A percentile compares a stretch with the other conserved stretches of the same genome.
Conservation (phyloP, 805 yeast genomes). For the Yarrowia sp. region DNA sequence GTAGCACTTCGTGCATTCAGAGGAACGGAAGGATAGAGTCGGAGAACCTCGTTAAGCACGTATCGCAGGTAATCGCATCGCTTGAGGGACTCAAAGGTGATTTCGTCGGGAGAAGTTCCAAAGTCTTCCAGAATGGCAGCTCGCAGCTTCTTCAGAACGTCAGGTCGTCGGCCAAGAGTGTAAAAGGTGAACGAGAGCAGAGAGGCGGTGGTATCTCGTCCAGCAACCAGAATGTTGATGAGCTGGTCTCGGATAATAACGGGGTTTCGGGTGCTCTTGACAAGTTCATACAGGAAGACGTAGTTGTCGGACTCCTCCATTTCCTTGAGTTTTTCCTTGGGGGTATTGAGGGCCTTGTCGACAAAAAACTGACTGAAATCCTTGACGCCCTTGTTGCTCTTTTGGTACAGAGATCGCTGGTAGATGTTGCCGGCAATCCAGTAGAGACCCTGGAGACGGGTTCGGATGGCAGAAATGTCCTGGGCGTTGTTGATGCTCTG, state of each 20-base stretch:
- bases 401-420: slow-evolving; percentile 37
- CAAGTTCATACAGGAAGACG: slow-evolving; percentile 48
- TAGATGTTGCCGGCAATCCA: slow-evolving; percentile 28
- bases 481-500: slow-evolving; percentile 30
- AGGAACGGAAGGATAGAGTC: slow-evolving; percentile 54
- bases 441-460: slow-evolving; percentile 30
- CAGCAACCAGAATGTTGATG: slow-evolving; percentile 51
- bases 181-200: slow-evolving; percentile 45
- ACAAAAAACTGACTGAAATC: slow-evolving; percentile 36
- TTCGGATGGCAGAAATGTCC: slow-evolving; percentile 27
- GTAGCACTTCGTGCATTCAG: slow-evolving; percentile 46
- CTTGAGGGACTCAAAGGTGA: slow-evolving; percentile 48
- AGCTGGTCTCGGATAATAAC: slow-evolving; percentile 48
- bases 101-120: slow-evolving; percentile 33
- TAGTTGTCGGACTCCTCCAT: slow-evolving; percentile 40
- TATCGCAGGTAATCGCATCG: slow-evolving; percentile 46
- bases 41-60: slow-evolving; percentile 48
- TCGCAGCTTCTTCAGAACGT: slow-evolving; percentile 39
- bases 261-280: slow-evolving; percentile 50
- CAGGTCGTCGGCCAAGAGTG: slow-evolving; percentile 44
- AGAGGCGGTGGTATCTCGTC: slow-evolving; percentile 55
- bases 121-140: slow-evolving; percentile 41
- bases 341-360: slow-evolving; percentile 42
- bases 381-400: slow-evolving; percentile 28
- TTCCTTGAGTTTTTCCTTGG: slow-evolving; percentile 33